These are phyloP conservation scores for Ogataea populi-albae DNA, from an alignment of 805 yeast species.

Conservation along the genomic window DNA sequence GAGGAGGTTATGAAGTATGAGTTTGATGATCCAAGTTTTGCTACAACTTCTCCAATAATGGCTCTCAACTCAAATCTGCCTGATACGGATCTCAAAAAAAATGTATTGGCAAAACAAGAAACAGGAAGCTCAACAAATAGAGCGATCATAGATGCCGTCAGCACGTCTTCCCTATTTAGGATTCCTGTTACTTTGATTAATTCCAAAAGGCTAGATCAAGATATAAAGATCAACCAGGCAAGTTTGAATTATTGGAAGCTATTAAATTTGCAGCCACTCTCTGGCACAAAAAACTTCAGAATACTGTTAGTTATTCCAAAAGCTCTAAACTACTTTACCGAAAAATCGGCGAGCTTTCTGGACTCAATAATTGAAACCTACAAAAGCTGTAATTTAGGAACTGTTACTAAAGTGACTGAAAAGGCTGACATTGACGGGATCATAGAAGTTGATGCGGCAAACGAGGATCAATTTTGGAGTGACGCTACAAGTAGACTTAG, in stretches of 20 bases:
- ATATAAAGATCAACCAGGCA: slow-evolving; percentile 44
- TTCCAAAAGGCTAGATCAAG: slow-evolving; percentile 37
- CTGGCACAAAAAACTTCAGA: slow-evolving; percentile 49
- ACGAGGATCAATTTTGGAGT: slow-evolving; percentile 27
- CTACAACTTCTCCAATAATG: slow-evolving; percentile 30
- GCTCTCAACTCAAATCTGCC: slow-evolving; percentile 21
- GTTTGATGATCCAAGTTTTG: slow-evolving; percentile 41
- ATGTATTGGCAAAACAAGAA: slow-evolving; percentile 2
- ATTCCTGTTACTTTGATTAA: slow-evolving; percentile 36
- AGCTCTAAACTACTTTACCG: slow-evolving; percentile 25
- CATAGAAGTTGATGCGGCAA: slow-evolving; percentile 19
- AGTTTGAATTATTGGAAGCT: slow-evolving; percentile 55
- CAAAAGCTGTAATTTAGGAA: slow-evolving; percentile 48
- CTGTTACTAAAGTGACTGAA: slow-evolving; percentile 15
- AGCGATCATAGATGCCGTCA: slow-evolving; percentile 12
- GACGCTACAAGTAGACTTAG: slow-evolving; percentile 20
- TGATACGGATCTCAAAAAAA: slow-evolving; percentile 14
- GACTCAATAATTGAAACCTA: slow-evolving; percentile 42
- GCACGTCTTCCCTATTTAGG: slow-evolving; percentile 30
- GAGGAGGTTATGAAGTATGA: slow-evolving; percentile 12
- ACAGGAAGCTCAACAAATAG: slow-evolving; percentile 7
- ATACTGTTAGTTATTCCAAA: slow-evolving; percentile 42
- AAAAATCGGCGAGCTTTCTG: slow-evolving; percentile 37
- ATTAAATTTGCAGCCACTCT: slow-evolving; percentile 54
- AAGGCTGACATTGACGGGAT: slow-evolving; percentile 15